Percentiles rank a stretch among this genome's conserved stretches.
Conservation (phyloP, 495 filamentous ascomycete genomes). For the Penicillium maclennaniae region DNA sequence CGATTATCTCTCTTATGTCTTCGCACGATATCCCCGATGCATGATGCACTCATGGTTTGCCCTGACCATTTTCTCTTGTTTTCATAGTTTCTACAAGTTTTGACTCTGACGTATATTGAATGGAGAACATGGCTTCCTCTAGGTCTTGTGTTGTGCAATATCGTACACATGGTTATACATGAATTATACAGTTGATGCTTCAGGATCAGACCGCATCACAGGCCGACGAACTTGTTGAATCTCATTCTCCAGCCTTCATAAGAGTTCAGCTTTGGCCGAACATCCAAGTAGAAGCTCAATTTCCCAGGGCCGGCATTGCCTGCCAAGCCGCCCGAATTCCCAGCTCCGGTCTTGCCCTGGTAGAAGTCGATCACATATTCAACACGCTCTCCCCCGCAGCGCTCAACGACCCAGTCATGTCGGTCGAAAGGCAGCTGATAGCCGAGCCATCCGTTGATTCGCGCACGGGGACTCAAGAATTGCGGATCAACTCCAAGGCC, state of each 20-base stretch:
- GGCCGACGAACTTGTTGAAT: slow-evolving; percentile 56
- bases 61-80: slow-evolving; percentile 16
- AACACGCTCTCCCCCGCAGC: slow-evolving; percentile 74
- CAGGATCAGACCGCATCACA: slow-evolving; percentile 30
- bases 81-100: slow-evolving; percentile 14
- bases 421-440: slow-evolving; percentile 91
- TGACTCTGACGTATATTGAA: slow-evolving; percentile 13
- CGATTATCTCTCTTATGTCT: slow-evolving; percentile 15
- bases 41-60: slow-evolving; percentile 6
- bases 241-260: slow-evolving; percentile 90
- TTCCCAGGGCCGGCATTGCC: slow-evolving; percentile 53
- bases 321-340: slow-evolving; percentile 27
- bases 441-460: slow-evolving; percentile 75
- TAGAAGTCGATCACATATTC: slow-evolving; percentile 99
- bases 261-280: slow-evolving; percentile 88
- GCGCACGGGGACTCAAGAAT: slow-evolving; percentile 74
- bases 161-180: slow-evolving; percentile 45
- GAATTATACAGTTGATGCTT: slow-evolving; percentile 32
- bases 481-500: slow-evolving; percentile 59
- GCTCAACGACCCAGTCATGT: slow-evolving; percentile 95
- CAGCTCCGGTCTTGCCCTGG: slow-evolving; percentile 55
- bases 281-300: slow-evolving; percentile 90
- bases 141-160: slow-evolving; percentile 20
- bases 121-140: slow-evolving; percentile 23
- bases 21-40: slow-evolving; percentile 30